Base-by-base conservation (phyloP, 1,284 basidiomycete species). In the Ceratobasidium sp. region DNA sequence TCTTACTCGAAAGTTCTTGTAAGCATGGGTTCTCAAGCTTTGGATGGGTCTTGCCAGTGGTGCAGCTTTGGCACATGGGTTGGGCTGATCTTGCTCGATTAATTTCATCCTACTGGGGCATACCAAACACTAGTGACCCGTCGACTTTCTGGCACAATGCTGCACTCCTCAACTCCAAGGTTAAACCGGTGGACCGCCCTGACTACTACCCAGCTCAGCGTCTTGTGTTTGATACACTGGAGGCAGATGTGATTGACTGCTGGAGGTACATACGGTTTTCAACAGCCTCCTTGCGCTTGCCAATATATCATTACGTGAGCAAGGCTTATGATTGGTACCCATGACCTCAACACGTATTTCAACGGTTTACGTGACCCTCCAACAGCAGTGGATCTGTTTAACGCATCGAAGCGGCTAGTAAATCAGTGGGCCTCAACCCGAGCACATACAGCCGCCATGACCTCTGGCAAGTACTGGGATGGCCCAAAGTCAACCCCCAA, bases 11-110 rank as follows among this genome's bases (percentile, higher is more conserved):
- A 4, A 67, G 18, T 0, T 41, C 33, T 14, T 80, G 80, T 48
- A 68, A 69, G 0, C 80, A 80, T 54, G 79, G 79, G 4, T 79
- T 79, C 62, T 38, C 59, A 23, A 33, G 55, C 10, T 79, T 83
- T 81, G 23, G 77, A 1, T 82, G 81, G 80, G 77, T 83, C 2
- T 69, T 83, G n/a, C 84, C 84, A 0, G 59, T 84, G 3, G 83
- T 85, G 16, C 81, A 83, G 48, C 79, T 82, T 3, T 85, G 83
- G 83, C 84, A 85, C 59, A 83, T 83, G 30, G 81, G 83, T 38
- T 85, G 84, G 84, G 83, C 83, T 0, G 81, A 84, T 76, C 79
- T 84, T 10, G 83, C 83, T 66, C 79, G 81, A 1, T 77, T 84
- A 30, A 81, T 83, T 27, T 78, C 80, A 33, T 79, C 81, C 0